Evolutionary conservation across 1,139 yeast species (phyloP).

Genomic region (Geotrichum europaeum): DNA sequence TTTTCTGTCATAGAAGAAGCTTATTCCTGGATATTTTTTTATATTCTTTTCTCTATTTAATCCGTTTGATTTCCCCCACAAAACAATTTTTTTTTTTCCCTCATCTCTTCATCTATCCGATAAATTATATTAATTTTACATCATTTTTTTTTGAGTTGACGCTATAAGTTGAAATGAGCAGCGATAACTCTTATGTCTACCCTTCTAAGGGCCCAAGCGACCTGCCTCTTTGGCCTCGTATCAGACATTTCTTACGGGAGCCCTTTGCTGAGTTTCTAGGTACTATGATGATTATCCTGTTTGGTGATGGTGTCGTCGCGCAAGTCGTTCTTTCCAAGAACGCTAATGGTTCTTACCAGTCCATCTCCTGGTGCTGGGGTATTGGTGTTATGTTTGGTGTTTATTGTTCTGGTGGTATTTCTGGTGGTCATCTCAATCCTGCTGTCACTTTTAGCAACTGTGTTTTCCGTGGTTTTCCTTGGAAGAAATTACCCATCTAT

Average conservation of each 20-base stretch:
- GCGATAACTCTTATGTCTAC: conserved; percentile 7
- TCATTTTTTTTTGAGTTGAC: neutral
- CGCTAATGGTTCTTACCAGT: conserved; percentile 39
- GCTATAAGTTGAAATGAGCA: neutral
- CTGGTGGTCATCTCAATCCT: conserved; percentile 35
- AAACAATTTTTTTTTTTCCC: neutral
- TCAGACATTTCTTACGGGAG: conserved; percentile 26
- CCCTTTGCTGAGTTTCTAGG: conserved; percentile 45
- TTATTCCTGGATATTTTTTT: neutral
- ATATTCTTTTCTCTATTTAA: neutral
- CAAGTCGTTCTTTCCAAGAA: conserved; percentile 38
- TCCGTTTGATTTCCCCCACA: neutral
- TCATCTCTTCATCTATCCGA: neutral
- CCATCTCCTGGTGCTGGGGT: conserved; percentile 46
- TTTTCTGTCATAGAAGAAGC: neutral
- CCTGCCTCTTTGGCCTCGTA: conserved; percentile 22
- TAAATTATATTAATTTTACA: neutral
- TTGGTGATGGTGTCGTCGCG: conserved; percentile 45
- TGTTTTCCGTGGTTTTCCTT: conserved; percentile 32
- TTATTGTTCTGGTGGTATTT: conserved; percentile 30
- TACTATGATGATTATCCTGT: conserved; percentile 40
- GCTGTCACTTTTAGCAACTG: conserved; percentile 32
- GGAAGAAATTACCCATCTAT: conserved; percentile 31
- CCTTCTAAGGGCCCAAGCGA: conserved; percentile 7
- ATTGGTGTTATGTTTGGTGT: conserved; percentile 47